phyloP scores from a whole-genome alignment of 805 yeast species.

The Saccharomyces paradoxus region DNA sequence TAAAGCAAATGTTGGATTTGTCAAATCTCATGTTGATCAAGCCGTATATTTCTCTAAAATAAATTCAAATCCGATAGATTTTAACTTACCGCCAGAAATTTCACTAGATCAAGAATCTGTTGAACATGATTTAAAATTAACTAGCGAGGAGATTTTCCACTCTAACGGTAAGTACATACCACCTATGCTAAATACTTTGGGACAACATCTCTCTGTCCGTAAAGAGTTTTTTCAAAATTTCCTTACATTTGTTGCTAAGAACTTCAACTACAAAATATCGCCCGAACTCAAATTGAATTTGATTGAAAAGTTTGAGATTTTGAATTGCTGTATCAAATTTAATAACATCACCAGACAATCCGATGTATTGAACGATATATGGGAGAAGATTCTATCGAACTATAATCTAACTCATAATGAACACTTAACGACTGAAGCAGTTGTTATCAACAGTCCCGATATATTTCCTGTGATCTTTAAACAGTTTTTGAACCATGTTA shows the following conservation, averaged over 20 bases:
- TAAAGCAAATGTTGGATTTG: conserved; percentile 28
- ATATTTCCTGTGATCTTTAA: conserved; percentile 21
- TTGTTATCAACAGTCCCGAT: conserved; percentile 23
- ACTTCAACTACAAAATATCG: conserved; percentile 36
- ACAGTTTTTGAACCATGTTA: conserved; percentile 18
- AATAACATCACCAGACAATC: conserved; percentile 7
- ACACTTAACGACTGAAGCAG: conserved; percentile 11
- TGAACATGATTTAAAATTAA: conserved; percentile 42
- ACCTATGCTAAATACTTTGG: conserved; percentile 41
- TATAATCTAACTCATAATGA: not conserved
- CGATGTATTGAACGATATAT: conserved; percentile 6
- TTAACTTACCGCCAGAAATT: conserved; percentile 38
- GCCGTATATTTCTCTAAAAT: conserved; percentile 57
- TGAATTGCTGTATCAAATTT: conserved; percentile 41
- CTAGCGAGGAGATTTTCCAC: conserved; percentile 48
- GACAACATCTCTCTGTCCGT: conserved; percentile 46
- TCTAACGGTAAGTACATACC: conserved; percentile 54
- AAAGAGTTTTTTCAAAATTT: conserved; percentile 37
- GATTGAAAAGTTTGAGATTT: conserved; percentile 35
- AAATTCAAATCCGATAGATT: conserved; percentile 37
- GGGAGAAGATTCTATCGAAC: conserved; percentile 8
- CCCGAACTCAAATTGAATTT: conserved; percentile 34
- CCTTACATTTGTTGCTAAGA: conserved; percentile 37
- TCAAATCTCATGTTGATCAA: conserved; percentile 75
- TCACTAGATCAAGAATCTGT: conserved; percentile 39